These are phyloP conservation scores for Alternaria postmessia DNA, from an alignment of 2,329 filamentous ascomycete species.

Conservation along the genomic window DNA sequence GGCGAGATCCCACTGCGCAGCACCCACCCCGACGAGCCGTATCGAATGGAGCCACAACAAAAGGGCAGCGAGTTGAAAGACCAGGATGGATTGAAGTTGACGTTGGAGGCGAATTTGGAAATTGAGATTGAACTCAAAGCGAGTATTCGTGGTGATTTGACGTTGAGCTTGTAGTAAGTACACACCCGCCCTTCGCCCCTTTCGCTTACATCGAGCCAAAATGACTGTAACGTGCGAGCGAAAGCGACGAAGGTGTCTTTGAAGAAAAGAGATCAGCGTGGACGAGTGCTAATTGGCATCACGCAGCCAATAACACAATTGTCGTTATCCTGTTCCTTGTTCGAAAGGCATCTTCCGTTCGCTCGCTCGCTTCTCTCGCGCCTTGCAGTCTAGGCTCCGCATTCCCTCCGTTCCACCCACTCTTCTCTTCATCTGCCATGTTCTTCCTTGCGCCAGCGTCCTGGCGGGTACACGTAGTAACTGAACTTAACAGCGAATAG, in stretches of 20 bases:
- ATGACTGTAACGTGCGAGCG: slow-evolving; percentile 19
- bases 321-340: background rate
- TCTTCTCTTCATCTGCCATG: background rate
- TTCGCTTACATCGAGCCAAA: slow-evolving; percentile 17
- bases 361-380: background rate
- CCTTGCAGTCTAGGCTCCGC: background rate
- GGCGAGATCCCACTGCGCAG: slow-evolving; percentile 64
- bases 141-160: slow-evolving; percentile 84
- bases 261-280: background rate
- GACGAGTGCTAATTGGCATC: slow-evolving; percentile 26
- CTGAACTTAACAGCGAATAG: slow-evolving; percentile 36
- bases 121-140: slow-evolving; percentile 87
- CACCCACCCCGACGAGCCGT: slow-evolving; percentile 60
- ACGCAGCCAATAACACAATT: slow-evolving; percentile 23
- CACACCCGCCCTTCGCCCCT: slow-evolving; percentile 9
- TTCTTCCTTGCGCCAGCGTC: slow-evolving; percentile 7
- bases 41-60: slow-evolving; percentile 52
- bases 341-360: background rate
- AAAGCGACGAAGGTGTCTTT: slow-evolving; percentile 10
- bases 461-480: slow-evolving; percentile 20
- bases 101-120: slow-evolving; percentile 80
- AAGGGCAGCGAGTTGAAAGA: slow-evolving; percentile 57
- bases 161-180: slow-evolving; percentile 79
- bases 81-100: slow-evolving; percentile 73
- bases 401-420: background rate